phyloP scores from a whole-genome alignment of 2,329 filamentous ascomycete species.

The Curvularia eragrostidis region DNA sequence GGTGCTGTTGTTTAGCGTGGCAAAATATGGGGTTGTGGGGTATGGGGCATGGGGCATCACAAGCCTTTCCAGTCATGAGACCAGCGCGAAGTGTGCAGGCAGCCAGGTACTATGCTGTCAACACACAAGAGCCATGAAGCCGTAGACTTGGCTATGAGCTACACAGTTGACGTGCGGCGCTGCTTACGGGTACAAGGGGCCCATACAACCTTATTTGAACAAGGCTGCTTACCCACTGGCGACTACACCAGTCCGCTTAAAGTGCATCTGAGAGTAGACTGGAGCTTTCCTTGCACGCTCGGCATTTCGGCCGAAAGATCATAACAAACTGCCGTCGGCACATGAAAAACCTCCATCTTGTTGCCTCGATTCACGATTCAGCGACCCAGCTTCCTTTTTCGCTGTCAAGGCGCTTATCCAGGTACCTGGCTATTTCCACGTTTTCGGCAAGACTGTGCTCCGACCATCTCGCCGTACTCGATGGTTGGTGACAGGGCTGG shows the following conservation, averaged over 20 bases:
- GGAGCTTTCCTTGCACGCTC: background rate
- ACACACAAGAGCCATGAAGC: background rate
- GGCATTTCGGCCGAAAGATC: conserved; percentile 6
- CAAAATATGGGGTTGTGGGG: conserved; percentile 10
- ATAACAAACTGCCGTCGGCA: conserved; percentile 1
- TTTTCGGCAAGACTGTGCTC: background rate
- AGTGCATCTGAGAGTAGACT: background rate
- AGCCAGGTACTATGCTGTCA: background rate
- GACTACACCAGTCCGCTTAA: background rate
- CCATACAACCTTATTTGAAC: background rate
- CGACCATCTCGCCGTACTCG: background rate
- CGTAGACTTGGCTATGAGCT: background rate
- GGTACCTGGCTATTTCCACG: background rate
- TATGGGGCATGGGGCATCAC: conserved; percentile 11
- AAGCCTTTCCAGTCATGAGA: conserved; percentile 4
- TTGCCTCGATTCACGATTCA: background rate
- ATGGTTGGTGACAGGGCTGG: background rate
- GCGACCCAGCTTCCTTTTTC: conserved; percentile 2
- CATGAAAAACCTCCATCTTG: background rate
- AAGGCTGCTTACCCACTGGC: background rate
- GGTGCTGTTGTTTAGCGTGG: conserved; percentile 11
- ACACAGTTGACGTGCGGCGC: background rate
- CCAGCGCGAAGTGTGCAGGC: background rate
- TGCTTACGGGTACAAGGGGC: background rate
- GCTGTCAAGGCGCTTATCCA: conserved; percentile 11